Base-by-base conservation (phyloP, 176 grass and related monocot genomes). In the Cenchrus purpureus region DNA sequence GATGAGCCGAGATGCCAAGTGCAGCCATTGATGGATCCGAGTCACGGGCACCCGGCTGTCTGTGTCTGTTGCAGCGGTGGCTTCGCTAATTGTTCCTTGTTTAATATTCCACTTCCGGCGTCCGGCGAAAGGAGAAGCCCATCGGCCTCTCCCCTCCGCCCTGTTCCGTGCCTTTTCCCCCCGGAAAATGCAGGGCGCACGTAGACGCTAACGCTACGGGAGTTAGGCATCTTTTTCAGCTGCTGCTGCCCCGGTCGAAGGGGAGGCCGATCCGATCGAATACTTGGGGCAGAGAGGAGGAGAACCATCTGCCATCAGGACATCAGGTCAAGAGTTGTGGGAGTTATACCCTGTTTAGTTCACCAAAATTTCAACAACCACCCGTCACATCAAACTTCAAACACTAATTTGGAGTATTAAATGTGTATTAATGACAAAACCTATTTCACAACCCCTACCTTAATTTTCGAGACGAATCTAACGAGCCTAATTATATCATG, bases 41-140 rank as follows among this genome's bases (percentile, higher is more conserved):
- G 74, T 90, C 89, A 90, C 29, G 60, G 56, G 80, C 86, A 82
- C 65, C 86, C 31, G 73, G n/a, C 53, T 42, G 74, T 58, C 25
- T 86, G 29, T 20, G 22, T 34, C 2, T 4, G 37, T 40, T 12
- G 74, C 51, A 74, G 79, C 83, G 74, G 79, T 74, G 5, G 56
- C 57, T 78, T 86, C 84, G 74, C 69, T 15, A 59, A 59, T 78
- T 60, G 59, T 73, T 90, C 43, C 80, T 73, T 79, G 73, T 90
- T 90, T 87, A 87, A 83, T 86, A 90, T 87, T 87, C 88, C 88
- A 87, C 84, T 90, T 90, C 37, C 37, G 37, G 37, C 37, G 37
- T 40, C 84, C 88, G 15, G 58, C 11, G 5, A 60, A 86, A 79
- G 79, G 57, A 83, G 87, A 51, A 69, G 40, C 79, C 4, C 14